Evolutionary conservation across 1,284 basidiomycete species (phyloP).

Genomic region (Puccinia coronata): DNA sequence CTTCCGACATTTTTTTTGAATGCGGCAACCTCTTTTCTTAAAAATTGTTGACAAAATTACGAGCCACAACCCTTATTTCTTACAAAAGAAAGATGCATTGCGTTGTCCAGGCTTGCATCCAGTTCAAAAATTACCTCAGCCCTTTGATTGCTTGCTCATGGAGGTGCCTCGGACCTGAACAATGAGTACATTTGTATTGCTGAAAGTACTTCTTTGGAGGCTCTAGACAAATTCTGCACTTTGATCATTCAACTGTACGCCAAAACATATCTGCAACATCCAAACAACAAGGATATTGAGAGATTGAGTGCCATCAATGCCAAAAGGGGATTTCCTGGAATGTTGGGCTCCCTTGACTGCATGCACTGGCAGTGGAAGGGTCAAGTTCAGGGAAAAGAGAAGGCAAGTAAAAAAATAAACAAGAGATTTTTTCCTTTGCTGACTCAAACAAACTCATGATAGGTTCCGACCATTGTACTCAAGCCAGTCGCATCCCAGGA

Average conservation of each 20-base stretch:
- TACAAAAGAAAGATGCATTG: background rate
- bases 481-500: no score
- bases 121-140: background rate
- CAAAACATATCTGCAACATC: background rate
- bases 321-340: conserved; percentile 5
- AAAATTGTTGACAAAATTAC: background rate
- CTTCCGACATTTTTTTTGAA: background rate
- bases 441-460: no score
- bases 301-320: background rate
- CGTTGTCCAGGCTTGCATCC: background rate
- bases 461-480: conserved; percentile 13
- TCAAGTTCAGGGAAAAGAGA: no score
- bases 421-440: no score
- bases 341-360: background rate
- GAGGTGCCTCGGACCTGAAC: background rate
- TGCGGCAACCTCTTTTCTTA: background rate
- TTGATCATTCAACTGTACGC: background rate
- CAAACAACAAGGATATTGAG: background rate
- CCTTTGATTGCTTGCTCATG: background rate
- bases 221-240: background rate
- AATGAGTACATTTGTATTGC: background rate
- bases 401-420: no score
- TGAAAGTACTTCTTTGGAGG: conserved; percentile 1
- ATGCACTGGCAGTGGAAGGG: no score
- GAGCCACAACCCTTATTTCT: background rate